A percentile compares a stretch with the other conserved stretches of the same genome.
These are phyloP conservation scores for Paxillus rubicundulus DNA, from an alignment of 768 basidiomycete genomes.

Conservation along the genomic window DNA sequence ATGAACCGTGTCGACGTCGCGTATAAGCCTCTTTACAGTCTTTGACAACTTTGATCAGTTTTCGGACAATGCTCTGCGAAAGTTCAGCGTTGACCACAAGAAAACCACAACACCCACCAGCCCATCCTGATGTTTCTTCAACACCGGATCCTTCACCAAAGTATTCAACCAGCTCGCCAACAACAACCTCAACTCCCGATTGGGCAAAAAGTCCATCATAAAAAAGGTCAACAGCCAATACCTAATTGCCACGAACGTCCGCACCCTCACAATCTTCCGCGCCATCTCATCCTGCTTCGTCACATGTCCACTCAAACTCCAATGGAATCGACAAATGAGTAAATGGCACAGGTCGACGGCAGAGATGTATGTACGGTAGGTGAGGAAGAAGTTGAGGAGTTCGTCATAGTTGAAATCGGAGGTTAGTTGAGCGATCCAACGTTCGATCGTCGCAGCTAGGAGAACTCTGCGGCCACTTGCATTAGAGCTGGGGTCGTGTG, in stretches of 20 bases:
- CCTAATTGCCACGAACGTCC: constrained; percentile 86
- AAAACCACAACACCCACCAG: constrained; percentile 48
- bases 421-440: constrained; percentile 90
- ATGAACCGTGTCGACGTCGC: constrained; percentile 33
- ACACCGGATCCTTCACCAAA: constrained; percentile 66
- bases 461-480: constrained; percentile 42
- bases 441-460: constrained; percentile 89
- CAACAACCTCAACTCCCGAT: constrained; percentile 68
- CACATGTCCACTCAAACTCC: constrained; percentile 55
- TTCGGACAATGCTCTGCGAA: constrained; percentile 70
- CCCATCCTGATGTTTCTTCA: constrained; percentile 66
- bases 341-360: constrained; percentile 79
- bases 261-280: constrained; percentile 75
- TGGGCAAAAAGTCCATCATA: constrained; percentile 80
- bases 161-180: constrained; percentile 81
- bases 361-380: constrained; percentile 82
- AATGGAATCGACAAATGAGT: constrained; percentile 84
- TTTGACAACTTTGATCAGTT: constrained; percentile 79
- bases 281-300: constrained; percentile 61
- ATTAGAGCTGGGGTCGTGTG: constrained; percentile 31
- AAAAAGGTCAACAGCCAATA: constrained; percentile 94
- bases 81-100: constrained; percentile 5
- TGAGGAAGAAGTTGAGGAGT: constrained; percentile 86
- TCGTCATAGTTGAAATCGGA: constrained; percentile 85
- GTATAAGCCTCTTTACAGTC: constrained; percentile 74